Evolutionary conservation across 345 rosid genomes (phyloP).

Genomic region (Eucalyptus virginea): DNA sequence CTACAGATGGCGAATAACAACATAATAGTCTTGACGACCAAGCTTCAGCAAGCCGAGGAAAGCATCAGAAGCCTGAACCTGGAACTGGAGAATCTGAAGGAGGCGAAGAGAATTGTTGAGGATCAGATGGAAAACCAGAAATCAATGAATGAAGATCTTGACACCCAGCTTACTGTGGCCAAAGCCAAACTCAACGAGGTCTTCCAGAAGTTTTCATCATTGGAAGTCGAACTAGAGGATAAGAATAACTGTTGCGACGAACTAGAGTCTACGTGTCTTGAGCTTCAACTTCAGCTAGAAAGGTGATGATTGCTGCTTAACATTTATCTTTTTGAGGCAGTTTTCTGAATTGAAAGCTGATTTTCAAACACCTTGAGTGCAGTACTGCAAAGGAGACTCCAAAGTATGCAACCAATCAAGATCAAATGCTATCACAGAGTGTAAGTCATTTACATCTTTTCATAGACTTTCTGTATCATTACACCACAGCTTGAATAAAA

Average conservation of each 20-base stretch:
- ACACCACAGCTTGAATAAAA: not conserved
- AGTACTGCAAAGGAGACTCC: conserved; percentile 52
- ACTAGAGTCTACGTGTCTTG: conserved; percentile 75
- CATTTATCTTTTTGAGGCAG: not conserved
- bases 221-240: conserved; percentile 85
- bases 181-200: conserved; percentile 58
- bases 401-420: conserved; percentile 1
- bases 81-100: conserved; percentile 39
- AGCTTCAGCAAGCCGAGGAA: conserved; percentile 33
- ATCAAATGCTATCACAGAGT: conserved; percentile 27
- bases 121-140: conserved; percentile 68
- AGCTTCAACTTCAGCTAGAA: conserved; percentile 89
- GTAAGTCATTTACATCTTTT: conserved; percentile 28
- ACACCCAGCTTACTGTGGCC: conserved; percentile 63
- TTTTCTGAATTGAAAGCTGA: not conserved
- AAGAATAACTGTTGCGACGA: conserved; percentile 75
- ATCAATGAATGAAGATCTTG: conserved; percentile 69
- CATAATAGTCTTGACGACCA: not conserved
- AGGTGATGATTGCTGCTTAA: conserved; percentile 25
- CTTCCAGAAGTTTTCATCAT: conserved; percentile 56
- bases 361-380: conserved; percentile 3
- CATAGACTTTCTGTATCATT: not conserved
- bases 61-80: conserved; percentile 25
- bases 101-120: conserved; percentile 37
- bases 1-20: not conserved